A percentile compares a stretch with the other conserved stretches of the same genome.
Evolutionary conservation across 2,329 filamentous ascomycete genomes (phyloP).

Genomic region (Leptographium procerum): DNA sequence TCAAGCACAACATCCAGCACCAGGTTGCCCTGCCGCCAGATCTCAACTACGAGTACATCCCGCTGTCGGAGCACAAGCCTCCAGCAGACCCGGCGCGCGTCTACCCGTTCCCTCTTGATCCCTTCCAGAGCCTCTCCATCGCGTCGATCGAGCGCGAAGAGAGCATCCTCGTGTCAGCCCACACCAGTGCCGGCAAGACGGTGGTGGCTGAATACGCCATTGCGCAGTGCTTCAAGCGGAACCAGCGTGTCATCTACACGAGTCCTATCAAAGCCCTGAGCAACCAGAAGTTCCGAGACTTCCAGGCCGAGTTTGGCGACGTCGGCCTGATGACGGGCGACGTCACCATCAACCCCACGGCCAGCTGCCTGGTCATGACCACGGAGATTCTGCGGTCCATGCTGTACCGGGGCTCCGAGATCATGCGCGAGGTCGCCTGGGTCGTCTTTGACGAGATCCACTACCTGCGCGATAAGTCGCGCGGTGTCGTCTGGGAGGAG

Average conservation of each 20-base stretch:
- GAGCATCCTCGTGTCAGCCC: conserved; percentile 91
- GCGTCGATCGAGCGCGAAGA: conserved; percentile 92
- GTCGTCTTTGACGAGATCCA: conserved; percentile 98
- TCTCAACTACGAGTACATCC: conserved; percentile 86
- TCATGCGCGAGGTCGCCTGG: conserved; percentile 99
- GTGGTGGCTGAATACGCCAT: conserved; percentile 98
- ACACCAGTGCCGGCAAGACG: conserved; percentile 96
- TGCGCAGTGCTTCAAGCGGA: conserved; percentile 91
- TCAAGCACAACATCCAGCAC: conserved; percentile 97
- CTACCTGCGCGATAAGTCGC: conserved; percentile 87
- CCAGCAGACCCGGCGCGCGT: conserved; percentile 73
- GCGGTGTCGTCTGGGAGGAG: conserved; percentile 98
- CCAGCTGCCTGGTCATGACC: conserved; percentile 97
- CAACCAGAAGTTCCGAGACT: conserved; percentile 98
- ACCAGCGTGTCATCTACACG: conserved; percentile 97
- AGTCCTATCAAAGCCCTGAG: conserved; percentile 98
- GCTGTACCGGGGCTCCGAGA: conserved; percentile 95
- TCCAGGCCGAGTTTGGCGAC: conserved; percentile 89
- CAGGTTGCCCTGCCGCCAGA: conserved; percentile 91
- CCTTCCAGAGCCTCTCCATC: conserved; percentile 91
- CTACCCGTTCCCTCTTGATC: conserved; percentile 87
- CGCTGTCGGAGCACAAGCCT: conserved; percentile 90
- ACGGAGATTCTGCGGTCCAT: conserved; percentile 98
- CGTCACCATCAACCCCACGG: conserved; percentile 97
- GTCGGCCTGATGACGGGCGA: conserved; percentile 98